A percentile compares a stretch with the other conserved stretches of the same genome.
These are phyloP conservation scores for Stachybotrys chartarum DNA, from an alignment of 2,329 filamentous ascomycete species.

Conservation along the genomic window DNA sequence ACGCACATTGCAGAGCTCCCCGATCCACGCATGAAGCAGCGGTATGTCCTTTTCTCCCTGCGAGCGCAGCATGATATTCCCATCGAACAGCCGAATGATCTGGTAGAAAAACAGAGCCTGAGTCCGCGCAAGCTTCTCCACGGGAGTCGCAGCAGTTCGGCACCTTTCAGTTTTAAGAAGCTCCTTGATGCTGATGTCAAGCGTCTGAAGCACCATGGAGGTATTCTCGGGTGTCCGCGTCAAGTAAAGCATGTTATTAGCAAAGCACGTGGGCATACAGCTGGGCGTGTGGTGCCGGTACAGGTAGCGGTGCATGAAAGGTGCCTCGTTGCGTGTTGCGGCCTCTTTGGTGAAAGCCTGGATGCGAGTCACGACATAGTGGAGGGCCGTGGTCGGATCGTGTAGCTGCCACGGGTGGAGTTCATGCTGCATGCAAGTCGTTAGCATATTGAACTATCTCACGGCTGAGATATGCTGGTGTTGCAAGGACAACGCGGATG, in stretches of 20 bases:
- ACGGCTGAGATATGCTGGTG: background rate
- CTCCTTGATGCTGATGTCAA: slow-evolving; percentile 7
- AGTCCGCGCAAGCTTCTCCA: slow-evolving; percentile 15
- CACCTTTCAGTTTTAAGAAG: background rate
- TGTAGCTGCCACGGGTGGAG: slow-evolving; percentile 18
- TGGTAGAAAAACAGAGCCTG: slow-evolving; percentile 22
- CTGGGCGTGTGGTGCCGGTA: slow-evolving; percentile 16
- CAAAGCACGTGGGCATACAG: slow-evolving; percentile 22
- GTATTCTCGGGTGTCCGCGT: slow-evolving; percentile 18
- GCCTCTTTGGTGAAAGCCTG: slow-evolving; percentile 17
- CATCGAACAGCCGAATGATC: slow-evolving; percentile 25
- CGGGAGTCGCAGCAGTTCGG: slow-evolving; percentile 7
- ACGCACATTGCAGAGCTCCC: slow-evolving; percentile 9
- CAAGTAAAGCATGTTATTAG: slow-evolving; percentile 18
- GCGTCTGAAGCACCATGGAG: slow-evolving; percentile 17
- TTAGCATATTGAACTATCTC: background rate
- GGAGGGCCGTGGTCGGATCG: slow-evolving; percentile 15
- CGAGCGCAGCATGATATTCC: slow-evolving; percentile 22
- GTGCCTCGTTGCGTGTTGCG: slow-evolving; percentile 16
- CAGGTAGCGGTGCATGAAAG: slow-evolving; percentile 21
- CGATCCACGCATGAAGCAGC: slow-evolving; percentile 15
- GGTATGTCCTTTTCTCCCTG: slow-evolving; percentile 21
- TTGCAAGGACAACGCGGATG: background rate
- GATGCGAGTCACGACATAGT: slow-evolving; percentile 16
- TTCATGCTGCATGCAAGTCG: slow-evolving; percentile 4